A percentile compares a stretch with the other conserved stretches of the same genome.
These are phyloP conservation scores for Przewalskia tangutica DNA, from an alignment of 257 asterid genomes.

Conservation along the genomic window DNA sequence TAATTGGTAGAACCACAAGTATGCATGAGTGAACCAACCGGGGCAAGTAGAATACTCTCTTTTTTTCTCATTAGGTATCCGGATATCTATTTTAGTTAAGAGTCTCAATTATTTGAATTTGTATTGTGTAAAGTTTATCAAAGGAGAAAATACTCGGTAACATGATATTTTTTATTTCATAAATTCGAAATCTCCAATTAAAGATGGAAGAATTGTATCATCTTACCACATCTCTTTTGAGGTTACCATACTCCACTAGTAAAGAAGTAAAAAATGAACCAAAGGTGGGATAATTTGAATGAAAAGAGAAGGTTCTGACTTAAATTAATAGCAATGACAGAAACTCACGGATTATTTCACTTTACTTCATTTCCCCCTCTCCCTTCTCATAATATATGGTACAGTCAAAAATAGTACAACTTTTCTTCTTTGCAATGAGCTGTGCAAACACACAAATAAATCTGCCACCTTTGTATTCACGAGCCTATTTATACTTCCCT, in stretches of 20 bases:
- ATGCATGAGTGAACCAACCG: too few species aligned
- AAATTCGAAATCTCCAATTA: too few species aligned
- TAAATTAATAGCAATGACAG: constrained; percentile 30
- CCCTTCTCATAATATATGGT: background rate
- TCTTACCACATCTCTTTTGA: background rate
- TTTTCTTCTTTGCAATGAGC: constrained; percentile 10
- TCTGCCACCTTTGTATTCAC: constrained; percentile 19
- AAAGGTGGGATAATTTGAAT: background rate
- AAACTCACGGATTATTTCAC: constrained; percentile 70
- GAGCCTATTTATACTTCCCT: constrained; percentile 40
- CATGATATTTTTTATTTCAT: too few species aligned
- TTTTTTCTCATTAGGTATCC: too few species aligned
- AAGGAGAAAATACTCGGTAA: too few species aligned
- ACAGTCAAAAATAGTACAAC: background rate
- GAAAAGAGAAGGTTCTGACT: background rate
- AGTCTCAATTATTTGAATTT: too few species aligned
- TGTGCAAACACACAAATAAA: constrained; percentile 8
- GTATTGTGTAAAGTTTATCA: too few species aligned
- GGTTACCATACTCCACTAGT: background rate
- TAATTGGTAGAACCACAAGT: too few species aligned
- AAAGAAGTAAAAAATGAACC: background rate
- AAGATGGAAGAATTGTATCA: background rate
- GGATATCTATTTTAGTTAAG: too few species aligned
- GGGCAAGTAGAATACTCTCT: too few species aligned
- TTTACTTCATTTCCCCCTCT: background rate